phyloP scores from a whole-genome alignment of 164 flowering plant genomes.

The Protea cynaroides region DNA sequence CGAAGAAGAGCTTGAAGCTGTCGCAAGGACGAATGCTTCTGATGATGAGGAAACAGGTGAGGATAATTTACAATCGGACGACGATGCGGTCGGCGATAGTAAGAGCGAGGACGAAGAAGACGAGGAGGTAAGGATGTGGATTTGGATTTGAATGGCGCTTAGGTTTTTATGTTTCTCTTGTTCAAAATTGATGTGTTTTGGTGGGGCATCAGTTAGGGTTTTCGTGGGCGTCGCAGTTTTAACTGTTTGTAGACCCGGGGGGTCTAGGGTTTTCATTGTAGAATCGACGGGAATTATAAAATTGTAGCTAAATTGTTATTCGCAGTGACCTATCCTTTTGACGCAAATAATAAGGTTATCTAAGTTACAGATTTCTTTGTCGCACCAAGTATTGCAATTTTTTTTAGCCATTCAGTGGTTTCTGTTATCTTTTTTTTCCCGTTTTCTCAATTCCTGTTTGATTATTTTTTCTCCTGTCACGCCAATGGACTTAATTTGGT shows the following conservation, averaged over 20 bases:
- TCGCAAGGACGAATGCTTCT: constrained; percentile 50
- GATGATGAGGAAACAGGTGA: constrained; percentile 48
- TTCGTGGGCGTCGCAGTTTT: not conserved
- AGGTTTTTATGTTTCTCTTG: not conserved
- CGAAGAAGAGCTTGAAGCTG: constrained; percentile 87
- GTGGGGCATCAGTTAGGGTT: not conserved
- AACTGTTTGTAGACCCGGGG: not conserved
- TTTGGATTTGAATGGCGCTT: not conserved
- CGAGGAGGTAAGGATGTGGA: constrained; percentile 28
- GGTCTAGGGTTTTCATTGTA: not conserved
- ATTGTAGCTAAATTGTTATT: too few relatives aligned
- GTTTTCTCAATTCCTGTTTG: not conserved
- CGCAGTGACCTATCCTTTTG: too few relatives aligned
- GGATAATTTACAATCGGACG: constrained; percentile 20
- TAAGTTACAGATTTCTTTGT: too few relatives aligned
- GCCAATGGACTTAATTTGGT: not conserved
- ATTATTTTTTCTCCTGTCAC: not conserved
- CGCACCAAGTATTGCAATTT: too few relatives aligned
- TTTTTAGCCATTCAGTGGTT: too few relatives aligned
- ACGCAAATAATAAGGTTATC: too few relatives aligned
- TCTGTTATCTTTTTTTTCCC: too few relatives aligned
- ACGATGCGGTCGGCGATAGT: constrained; percentile 13
- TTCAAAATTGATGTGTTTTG: not conserved
- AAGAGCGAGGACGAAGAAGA: constrained; percentile 30
- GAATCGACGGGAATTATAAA: not conserved